These are phyloP conservation scores for Mimosa pudica DNA, from an alignment of 306 rosid genomes.

Conservation along the genomic window DNA sequence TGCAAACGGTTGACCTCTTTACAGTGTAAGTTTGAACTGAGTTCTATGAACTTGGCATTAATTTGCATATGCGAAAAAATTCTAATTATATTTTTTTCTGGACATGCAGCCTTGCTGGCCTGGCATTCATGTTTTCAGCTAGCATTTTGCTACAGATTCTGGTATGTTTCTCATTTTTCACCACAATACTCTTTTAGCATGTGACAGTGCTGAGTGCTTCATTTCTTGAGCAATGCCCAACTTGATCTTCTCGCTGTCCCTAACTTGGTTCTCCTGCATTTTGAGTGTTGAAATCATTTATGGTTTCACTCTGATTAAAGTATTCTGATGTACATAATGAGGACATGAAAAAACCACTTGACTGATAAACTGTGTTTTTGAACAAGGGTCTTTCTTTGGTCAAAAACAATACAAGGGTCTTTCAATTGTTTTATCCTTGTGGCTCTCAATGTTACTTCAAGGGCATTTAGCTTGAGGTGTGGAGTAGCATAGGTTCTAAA, in stretches of 20 bases:
- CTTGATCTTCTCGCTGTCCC: not conserved
- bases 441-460: no score
- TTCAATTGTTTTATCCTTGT: no score
- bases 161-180: slow-evolving; percentile 54
- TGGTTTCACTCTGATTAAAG: not conserved
- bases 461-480: not conserved
- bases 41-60: slow-evolving; percentile 31
- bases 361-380: not conserved
- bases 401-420: no score
- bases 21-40: slow-evolving; percentile 75
- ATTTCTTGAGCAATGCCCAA: not conserved
- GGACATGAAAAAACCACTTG: not conserved
- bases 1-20: slow-evolving; percentile 38
- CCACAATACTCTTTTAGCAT: slow-evolving; percentile 22
- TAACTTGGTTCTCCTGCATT: not conserved
- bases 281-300: not conserved
- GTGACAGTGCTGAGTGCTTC: slow-evolving; percentile 23
- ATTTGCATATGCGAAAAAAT: slow-evolving; percentile 27
- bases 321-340: not conserved
- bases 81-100: slow-evolving; percentile 28
- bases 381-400: no score
- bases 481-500: not conserved
- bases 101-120: slow-evolving; percentile 87
- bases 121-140: slow-evolving; percentile 98
- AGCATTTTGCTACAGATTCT: slow-evolving; percentile 95